Percentiles rank a stretch among this genome's conserved stretches.
Conservation (phyloP, 2,329 filamentous ascomycete genomes). For the Coniochaeta sp. region DNA sequence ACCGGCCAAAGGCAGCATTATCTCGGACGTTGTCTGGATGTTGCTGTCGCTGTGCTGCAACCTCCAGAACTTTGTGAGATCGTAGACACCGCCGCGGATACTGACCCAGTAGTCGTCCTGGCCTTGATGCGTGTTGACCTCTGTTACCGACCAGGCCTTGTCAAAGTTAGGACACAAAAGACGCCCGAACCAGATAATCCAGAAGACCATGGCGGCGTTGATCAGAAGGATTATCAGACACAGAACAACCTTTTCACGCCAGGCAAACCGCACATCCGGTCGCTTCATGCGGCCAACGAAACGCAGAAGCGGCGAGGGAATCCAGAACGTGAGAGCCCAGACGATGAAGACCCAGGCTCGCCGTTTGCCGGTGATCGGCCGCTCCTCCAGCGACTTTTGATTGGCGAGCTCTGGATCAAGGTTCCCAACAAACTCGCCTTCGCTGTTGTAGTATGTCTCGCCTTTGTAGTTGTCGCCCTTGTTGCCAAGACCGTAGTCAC, state of each 20-base stretch:
- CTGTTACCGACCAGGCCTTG: constrained; percentile 72
- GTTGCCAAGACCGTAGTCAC: constrained; percentile 81
- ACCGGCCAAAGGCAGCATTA: constrained; percentile 76
- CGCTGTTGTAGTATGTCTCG: constrained; percentile 66
- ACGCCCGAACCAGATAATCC: constrained; percentile 80
- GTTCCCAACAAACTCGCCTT: constrained; percentile 60
- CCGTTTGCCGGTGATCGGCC: constrained; percentile 55
- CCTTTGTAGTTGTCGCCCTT: constrained; percentile 78
- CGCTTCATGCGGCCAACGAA: constrained; percentile 91
- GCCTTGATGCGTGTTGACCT: constrained; percentile 67
- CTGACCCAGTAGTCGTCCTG: constrained; percentile 78
- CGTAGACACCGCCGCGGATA: constrained; percentile 83
- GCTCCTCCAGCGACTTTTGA: constrained; percentile 68
- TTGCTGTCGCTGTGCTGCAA: constrained; percentile 71
- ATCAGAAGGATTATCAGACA: constrained; percentile 73
- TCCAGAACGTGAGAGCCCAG: constrained; percentile 89
- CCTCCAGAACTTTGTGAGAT: constrained; percentile 83
- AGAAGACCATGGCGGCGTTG: constrained; percentile 81
- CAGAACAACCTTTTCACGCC: constrained; percentile 89
- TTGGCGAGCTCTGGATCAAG: constrained; percentile 74
- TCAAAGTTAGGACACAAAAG: constrained; percentile 85
- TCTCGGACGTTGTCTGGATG: constrained; percentile 49
- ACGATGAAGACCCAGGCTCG: constrained; percentile 75
- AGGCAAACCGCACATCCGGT: constrained; percentile 92
- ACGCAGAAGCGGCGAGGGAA: constrained; percentile 78